phyloP scores from a whole-genome alignment of 2,329 filamentous ascomycete genomes.

The Septoria petroselini region DNA sequence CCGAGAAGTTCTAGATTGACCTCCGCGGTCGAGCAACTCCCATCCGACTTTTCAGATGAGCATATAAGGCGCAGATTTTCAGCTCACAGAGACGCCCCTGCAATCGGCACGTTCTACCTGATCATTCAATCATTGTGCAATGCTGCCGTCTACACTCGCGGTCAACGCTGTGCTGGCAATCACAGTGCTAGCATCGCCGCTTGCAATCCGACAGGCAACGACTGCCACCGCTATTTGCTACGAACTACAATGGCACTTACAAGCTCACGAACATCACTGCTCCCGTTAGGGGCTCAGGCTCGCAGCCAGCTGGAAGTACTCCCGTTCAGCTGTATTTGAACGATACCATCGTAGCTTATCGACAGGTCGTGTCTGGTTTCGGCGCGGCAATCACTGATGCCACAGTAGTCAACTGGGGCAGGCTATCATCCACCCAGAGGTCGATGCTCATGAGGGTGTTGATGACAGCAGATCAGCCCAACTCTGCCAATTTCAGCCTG shows the following conservation, averaged over 20 bases:
- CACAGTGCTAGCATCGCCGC: not conserved
- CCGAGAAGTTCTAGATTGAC: no score
- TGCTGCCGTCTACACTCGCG: not conserved
- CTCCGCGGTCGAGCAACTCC: no score
- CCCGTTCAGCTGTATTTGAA: conserved; percentile 27
- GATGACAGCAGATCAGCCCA: conserved; percentile 15
- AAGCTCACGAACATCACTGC: conserved; percentile 20
- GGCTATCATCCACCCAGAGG: conserved; percentile 15
- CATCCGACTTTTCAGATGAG: no score
- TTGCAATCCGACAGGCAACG: conserved; percentile 12
- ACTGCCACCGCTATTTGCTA: conserved; percentile 20
- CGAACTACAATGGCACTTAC: conserved; percentile 21
- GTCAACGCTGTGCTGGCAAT: not conserved
- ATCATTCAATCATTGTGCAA: not conserved
- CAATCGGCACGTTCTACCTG: no score
- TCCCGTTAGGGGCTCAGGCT: conserved; percentile 10
- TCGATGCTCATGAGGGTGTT: conserved; percentile 16
- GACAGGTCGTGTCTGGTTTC: conserved; percentile 23
- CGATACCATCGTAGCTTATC: conserved; percentile 24
- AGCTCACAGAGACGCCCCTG: no score
- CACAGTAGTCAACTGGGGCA: conserved; percentile 22
- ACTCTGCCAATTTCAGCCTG: conserved; percentile 23
- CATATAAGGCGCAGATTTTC: no score
- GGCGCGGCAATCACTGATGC: conserved; percentile 26
- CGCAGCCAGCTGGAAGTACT: conserved; percentile 6